phyloP scores from a whole-genome alignment of 2,329 filamentous ascomycete species.

The Paramyrothecium roridum region DNA sequence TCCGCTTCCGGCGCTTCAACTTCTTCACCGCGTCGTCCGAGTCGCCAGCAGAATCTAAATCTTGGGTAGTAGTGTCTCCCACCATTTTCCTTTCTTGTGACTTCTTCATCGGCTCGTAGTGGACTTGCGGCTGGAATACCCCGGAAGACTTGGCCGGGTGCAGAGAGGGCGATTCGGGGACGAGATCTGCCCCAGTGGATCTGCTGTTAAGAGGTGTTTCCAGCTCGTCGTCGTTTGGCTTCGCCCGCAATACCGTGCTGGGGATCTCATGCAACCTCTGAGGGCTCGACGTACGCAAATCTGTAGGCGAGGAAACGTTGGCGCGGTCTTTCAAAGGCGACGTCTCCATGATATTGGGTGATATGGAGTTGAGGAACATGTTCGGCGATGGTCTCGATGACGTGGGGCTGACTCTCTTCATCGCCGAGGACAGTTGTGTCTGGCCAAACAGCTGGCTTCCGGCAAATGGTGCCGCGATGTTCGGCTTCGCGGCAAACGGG shows the following conservation, averaged over 20 bases:
- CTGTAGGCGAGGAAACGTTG: slow-evolving; percentile 43
- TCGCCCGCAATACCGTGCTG: slow-evolving; percentile 18
- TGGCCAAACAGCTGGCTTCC: slow-evolving; percentile 51
- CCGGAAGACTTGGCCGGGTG: slow-evolving; percentile 15
- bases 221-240: slow-evolving; percentile 11
- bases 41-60: slow-evolving; percentile 26
- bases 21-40: slow-evolving; percentile 28
- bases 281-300: slow-evolving; percentile 38
- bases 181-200: slow-evolving; percentile 23
- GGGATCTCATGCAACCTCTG: slow-evolving; percentile 25
- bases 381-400: slow-evolving; percentile 56
- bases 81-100: slow-evolving; percentile 39
- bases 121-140: slow-evolving; percentile 29
- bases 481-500: slow-evolving; percentile 38
- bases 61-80: slow-evolving; percentile 17
- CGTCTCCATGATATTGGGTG: slow-evolving; percentile 38
- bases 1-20: slow-evolving; percentile 31
- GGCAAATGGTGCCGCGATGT: slow-evolving; percentile 30
- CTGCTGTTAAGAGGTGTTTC: slow-evolving; percentile 21
- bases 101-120: slow-evolving; percentile 43
- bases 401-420: slow-evolving; percentile 50
- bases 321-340: slow-evolving; percentile 50
- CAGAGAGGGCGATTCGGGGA: slow-evolving; percentile 33
- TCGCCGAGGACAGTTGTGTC: slow-evolving; percentile 51
- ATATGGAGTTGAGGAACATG: slow-evolving; percentile 41